phyloP scores from a whole-genome alignment of 495 filamentous ascomycete species.

The Talaromyces borbonicus region DNA sequence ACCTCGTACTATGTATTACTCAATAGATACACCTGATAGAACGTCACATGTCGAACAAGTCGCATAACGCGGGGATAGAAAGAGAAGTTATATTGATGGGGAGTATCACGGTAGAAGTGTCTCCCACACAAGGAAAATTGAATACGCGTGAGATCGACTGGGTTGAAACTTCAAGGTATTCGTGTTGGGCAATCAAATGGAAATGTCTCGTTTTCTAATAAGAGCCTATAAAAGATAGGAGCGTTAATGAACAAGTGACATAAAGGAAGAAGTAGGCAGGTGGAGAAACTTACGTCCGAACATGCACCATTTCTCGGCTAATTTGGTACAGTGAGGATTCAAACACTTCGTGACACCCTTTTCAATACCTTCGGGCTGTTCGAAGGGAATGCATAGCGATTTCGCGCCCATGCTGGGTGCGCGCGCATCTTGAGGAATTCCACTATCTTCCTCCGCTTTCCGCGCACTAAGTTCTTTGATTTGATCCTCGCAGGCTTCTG shows the following conservation, averaged over 20 bases:
- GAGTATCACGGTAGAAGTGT: no score
- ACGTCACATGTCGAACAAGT: no score
- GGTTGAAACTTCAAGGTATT: no score
- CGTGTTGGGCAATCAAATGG: no score
- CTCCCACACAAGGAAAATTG: no score
- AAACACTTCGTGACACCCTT: constrained; percentile 79
- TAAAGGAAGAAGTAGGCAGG: not conserved
- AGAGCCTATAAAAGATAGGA: constrained; percentile 18
- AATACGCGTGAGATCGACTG: no score
- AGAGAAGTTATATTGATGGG: no score
- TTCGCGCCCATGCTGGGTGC: constrained; percentile 96
- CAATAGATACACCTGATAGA: no score
- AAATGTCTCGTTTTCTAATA: no score
- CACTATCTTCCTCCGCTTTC: constrained; percentile 54
- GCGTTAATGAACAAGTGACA: no score
- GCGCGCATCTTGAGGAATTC: constrained; percentile 62
- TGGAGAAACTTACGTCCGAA: constrained; percentile 53
- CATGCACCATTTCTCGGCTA: constrained; percentile 76
- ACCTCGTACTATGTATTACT: no score
- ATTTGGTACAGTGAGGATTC: constrained; percentile 67
- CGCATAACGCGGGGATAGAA: no score
- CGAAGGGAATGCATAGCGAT: constrained; percentile 92
- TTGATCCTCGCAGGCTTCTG: constrained; percentile 77
- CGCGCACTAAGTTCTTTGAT: constrained; percentile 84
- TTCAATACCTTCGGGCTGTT: constrained; percentile 75